Evolutionary conservation across 257 asterid genomes (phyloP).

Genomic region (Primulina tabacum): DNA sequence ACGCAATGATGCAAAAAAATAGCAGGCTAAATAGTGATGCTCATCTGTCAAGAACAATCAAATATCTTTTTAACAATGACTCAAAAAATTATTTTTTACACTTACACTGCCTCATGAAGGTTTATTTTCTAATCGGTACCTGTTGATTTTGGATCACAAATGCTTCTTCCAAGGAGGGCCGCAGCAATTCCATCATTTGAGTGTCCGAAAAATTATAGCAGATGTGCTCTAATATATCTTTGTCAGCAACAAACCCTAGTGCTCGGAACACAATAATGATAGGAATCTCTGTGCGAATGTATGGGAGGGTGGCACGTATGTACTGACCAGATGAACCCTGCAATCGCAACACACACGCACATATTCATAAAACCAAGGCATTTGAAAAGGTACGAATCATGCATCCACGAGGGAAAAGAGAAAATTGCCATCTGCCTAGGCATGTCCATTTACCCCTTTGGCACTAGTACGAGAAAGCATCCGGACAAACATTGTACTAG

Average conservation of each 20-base stretch:
- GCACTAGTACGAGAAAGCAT: conserved; percentile 98
- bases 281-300: conserved; percentile 92
- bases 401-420: conserved; percentile 10
- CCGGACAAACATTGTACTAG: conserved; percentile 94
- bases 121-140: conserved; percentile 35
- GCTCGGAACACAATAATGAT: conserved; percentile 93
- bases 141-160: conserved; percentile 96
- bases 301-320: conserved; percentile 93
- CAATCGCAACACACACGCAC: not conserved
- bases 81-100: too few relatives aligned
- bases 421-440: not conserved
- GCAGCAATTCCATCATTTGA: conserved; percentile 94
- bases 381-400: conserved; percentile 2
- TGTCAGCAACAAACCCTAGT: conserved; percentile 94
- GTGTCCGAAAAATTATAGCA: conserved; percentile 92
- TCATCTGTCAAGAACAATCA: not conserved
- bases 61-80: not conserved
- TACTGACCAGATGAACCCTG: conserved; percentile 99
- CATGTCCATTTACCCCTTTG: conserved; percentile 71
- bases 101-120: not conserved
- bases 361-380: not conserved
- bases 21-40: not conserved
- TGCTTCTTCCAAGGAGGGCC: conserved; percentile 98
- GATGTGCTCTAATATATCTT: conserved; percentile 89
- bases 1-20: not conserved